Conservation (phyloP, 306 rosid genomes). For the Lathyrus oleraceus region DNA sequence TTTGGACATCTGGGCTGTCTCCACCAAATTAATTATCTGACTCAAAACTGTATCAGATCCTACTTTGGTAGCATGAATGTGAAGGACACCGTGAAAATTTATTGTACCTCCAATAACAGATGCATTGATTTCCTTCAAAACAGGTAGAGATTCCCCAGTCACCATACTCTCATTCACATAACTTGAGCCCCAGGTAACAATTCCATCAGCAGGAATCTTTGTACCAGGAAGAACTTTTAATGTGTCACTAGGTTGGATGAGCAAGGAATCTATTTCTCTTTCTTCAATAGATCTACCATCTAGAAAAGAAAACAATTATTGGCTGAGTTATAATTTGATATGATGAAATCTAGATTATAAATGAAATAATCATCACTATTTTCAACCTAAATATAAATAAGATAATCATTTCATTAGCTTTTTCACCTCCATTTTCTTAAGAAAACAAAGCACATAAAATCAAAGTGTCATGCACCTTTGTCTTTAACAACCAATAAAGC, state of each 20-base stretch:
- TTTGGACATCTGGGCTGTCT: constrained; percentile 98
- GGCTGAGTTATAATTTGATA: constrained; percentile 23
- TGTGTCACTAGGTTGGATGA: constrained; percentile 81
- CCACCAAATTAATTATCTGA: constrained; percentile 96
- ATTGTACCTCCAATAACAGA: constrained; percentile 90
- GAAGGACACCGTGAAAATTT: constrained; percentile 85
- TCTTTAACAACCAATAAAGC: constrained; percentile 75
- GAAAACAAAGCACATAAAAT: constrained; percentile 25
- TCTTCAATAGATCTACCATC: constrained; percentile 70
- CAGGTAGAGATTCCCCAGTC: constrained; percentile 88
- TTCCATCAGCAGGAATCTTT: constrained; percentile 91
- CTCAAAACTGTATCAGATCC: constrained; percentile 92
- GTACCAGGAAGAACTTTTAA: constrained; percentile 95
- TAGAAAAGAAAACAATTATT: constrained; percentile 36
- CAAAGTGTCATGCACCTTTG: constrained; percentile 56
- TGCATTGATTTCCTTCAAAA: constrained; percentile 72
- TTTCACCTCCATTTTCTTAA: constrained; percentile 1
- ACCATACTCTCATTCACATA: constrained; percentile 97
- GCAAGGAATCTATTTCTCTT: constrained; percentile 90
- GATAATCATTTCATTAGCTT: constrained; percentile 19
- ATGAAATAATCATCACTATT: constrained; percentile 22
- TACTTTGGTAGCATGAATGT: constrained; percentile 76
- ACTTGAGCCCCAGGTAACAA: constrained; percentile 87
- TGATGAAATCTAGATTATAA: constrained; percentile 26
- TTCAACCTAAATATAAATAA: constrained; percentile 21